These are phyloP conservation scores for Conticribra weissflogii DNA, from an alignment of 108 stramenopile species.

Conservation along the genomic window DNA sequence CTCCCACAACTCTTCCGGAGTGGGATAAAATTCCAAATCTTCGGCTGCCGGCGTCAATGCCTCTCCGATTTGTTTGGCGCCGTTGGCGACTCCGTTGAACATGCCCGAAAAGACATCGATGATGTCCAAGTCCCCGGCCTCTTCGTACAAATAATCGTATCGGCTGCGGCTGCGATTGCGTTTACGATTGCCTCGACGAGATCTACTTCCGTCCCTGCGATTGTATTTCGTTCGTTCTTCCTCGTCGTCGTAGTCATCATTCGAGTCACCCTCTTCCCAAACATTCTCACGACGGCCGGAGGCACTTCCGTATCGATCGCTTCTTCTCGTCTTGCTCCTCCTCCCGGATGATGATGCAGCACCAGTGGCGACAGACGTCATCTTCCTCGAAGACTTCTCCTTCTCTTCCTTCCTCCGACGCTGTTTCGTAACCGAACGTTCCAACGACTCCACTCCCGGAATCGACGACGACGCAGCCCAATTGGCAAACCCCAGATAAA, in stretches of 20 bases:
- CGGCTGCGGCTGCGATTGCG: conserved; percentile 3
- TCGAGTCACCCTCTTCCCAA: conserved; percentile 11
- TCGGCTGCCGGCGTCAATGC: conserved; percentile 67
- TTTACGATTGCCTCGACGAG: conserved; percentile 29
- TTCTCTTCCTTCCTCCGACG: neutral
- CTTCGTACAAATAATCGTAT: conserved; percentile 33
- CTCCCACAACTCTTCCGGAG: conserved; percentile 78
- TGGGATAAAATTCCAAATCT: conserved; percentile 77
- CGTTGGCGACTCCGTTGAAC: conserved; percentile 40
- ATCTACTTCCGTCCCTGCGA: too few relatives aligned
- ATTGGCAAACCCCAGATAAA: conserved; percentile 52
- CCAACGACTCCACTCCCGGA: conserved; percentile 43
- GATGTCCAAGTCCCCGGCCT: conserved; percentile 65
- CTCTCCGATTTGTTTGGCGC: conserved; percentile 48
- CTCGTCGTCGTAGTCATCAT: conserved; percentile 40
- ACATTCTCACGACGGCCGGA: conserved; percentile 42
- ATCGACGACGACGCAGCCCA: conserved; percentile 43
- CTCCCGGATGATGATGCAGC: too few relatives aligned
- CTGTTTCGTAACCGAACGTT: conserved; percentile 29
- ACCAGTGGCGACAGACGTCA: too few relatives aligned
- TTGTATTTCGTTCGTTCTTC: conserved; percentile 1
- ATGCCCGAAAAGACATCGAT: conserved; percentile 67
- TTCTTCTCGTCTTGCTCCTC: neutral
- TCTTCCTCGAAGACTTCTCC: neutral
- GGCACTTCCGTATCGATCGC: conserved; percentile 8